phyloP scores from a whole-genome alignment of 2,329 filamentous ascomycete genomes.

The Sporothrix humicola region DNA sequence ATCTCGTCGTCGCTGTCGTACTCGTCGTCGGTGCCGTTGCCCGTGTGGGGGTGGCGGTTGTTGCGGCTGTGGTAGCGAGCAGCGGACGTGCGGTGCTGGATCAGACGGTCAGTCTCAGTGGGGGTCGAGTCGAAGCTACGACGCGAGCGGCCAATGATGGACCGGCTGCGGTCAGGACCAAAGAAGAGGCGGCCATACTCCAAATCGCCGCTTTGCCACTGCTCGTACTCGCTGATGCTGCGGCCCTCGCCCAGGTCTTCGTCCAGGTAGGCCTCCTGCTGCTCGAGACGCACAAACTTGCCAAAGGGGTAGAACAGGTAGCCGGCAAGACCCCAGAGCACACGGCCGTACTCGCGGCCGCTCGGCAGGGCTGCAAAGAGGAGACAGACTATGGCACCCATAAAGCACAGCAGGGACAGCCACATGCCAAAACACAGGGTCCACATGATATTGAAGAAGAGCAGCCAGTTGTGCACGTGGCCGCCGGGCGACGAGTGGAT shows the following conservation, averaged over 20 bases:
- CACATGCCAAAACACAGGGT: slow-evolving; percentile 95
- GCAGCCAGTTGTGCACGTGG: slow-evolving; percentile 80
- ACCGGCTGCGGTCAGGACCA: slow-evolving; percentile 77
- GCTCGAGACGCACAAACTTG: slow-evolving; percentile 90
- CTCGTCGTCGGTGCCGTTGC: slow-evolving; percentile 22
- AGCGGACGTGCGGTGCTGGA: slow-evolving; percentile 62
- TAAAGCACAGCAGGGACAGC: slow-evolving; percentile 77
- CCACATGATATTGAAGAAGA: slow-evolving; percentile 90
- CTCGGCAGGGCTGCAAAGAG: slow-evolving; percentile 79
- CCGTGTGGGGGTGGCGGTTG: background rate
- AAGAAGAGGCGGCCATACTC: slow-evolving; percentile 97
- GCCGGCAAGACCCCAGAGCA: slow-evolving; percentile 80
- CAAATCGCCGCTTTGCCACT: slow-evolving; percentile 97
- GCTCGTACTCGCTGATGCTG: slow-evolving; percentile 97
- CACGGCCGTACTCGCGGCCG: slow-evolving; percentile 81
- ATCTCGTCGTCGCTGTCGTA: slow-evolving; percentile 29
- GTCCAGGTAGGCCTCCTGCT: slow-evolving; percentile 91
- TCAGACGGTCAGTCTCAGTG: slow-evolving; percentile 86
- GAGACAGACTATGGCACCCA: slow-evolving; percentile 79
- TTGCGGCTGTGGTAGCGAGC: slow-evolving; percentile 8
- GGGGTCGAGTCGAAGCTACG: slow-evolving; percentile 84
- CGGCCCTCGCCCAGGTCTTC: slow-evolving; percentile 95
- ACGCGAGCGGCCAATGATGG: slow-evolving; percentile 83
- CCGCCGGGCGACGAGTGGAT: slow-evolving; percentile 95
- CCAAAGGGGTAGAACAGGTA: slow-evolving; percentile 97